phyloP scores from a whole-genome alignment of 441 rosid species.

The Raphanus hybrid region DNA sequence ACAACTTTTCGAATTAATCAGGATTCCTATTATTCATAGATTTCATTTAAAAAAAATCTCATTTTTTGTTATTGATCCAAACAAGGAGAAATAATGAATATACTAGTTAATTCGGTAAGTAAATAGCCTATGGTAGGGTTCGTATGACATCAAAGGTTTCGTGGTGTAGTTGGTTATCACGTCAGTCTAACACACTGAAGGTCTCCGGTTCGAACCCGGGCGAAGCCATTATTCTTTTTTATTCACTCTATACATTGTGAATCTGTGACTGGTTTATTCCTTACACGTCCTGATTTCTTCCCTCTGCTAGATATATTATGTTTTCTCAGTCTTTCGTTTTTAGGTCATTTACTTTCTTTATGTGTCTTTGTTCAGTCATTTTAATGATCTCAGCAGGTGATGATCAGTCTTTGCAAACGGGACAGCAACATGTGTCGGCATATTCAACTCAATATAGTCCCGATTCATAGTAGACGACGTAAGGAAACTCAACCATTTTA shows the following conservation, averaged over 20 bases:
- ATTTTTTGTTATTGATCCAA: not conserved
- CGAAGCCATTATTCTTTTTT: conserved; percentile 14
- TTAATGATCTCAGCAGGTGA: conserved; percentile 48
- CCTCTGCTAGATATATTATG: conserved; percentile 35
- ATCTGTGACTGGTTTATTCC: not conserved
- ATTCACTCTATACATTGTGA: not conserved
- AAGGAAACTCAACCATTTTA: conserved; percentile 19
- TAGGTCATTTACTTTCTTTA: not conserved
- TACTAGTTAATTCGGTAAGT: not conserved
- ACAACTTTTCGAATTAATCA: no score
- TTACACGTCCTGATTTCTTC: not conserved
- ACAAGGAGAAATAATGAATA: not conserved
- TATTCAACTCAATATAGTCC: conserved; percentile 43
- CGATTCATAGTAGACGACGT: conserved; percentile 58
- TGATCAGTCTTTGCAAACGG: conserved; percentile 35
- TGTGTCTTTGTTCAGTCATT: not conserved
- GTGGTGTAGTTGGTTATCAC: conserved; percentile 99
- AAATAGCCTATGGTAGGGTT: not conserved
- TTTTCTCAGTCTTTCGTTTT: not conserved
- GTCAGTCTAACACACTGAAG: conserved; percentile 99
- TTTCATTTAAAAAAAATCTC: not conserved
- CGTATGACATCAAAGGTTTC: conserved; percentile 35
- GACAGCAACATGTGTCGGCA: conserved; percentile 30
- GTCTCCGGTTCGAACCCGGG: conserved; percentile 93
- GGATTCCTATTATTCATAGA: no score